A percentile compares a stretch with the other conserved stretches of the same genome.
phyloP scores from a whole-genome alignment of 257 asterid genomes.

The Mitragyna speciosa region DNA sequence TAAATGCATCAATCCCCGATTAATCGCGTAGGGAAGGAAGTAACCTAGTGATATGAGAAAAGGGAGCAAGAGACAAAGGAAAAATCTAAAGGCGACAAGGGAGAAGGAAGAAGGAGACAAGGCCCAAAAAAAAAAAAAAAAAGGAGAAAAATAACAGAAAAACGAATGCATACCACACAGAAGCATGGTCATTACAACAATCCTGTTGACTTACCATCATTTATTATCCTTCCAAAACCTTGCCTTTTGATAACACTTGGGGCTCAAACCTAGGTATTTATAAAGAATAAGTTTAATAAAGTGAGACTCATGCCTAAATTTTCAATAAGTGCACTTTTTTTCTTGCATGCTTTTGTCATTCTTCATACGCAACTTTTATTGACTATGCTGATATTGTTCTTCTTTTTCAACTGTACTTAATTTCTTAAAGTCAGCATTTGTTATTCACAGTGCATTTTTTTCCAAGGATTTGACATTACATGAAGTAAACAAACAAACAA shows the following conservation, averaged over 20 bases:
- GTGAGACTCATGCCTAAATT: background rate
- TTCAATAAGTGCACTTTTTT: background rate
- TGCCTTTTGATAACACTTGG: background rate
- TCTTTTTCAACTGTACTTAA: background rate
- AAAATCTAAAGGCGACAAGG: no score
- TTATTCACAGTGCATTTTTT: background rate
- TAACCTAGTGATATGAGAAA: no score
- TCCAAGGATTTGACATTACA: no score
- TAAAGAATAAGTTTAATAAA: background rate
- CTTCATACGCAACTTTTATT: background rate
- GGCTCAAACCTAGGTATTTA: background rate
- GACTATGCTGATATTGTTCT: background rate
- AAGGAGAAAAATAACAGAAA: no score
- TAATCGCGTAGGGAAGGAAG: no score
- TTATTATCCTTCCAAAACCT: background rate
- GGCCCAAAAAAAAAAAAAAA: no score
- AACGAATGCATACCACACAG: slow-evolving; percentile 1
- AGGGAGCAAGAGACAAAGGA: no score
- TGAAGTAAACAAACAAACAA: background rate
- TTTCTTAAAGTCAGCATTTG: background rate
- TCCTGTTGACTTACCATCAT: slow-evolving; percentile 6
- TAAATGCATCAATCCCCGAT: no score
- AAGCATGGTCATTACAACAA: background rate
- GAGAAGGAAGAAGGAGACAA: no score
- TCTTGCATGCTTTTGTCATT: background rate